Percentiles rank a stretch among this genome's conserved stretches.
Evolutionary conservation across 805 yeast species (phyloP).

Genomic region (Candida methanosorbosa): DNA sequence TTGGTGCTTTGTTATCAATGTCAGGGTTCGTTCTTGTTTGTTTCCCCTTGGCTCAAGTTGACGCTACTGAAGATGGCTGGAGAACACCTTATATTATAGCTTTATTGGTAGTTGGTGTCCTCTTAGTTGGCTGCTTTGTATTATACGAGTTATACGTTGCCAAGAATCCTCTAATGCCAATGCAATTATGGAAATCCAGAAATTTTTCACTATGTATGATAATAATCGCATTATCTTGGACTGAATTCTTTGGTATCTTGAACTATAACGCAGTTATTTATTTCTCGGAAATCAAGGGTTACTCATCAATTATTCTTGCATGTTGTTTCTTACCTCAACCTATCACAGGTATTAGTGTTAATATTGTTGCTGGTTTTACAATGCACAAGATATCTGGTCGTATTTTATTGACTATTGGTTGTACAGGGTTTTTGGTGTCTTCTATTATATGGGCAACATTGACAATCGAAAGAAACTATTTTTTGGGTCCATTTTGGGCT

Average conservation of each 20-base stretch:
- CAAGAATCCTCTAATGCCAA: slow-evolving; percentile 38
- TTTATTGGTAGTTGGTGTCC: slow-evolving; percentile 29
- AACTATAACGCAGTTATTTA: slow-evolving; percentile 32
- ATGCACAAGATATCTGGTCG: slow-evolving; percentile 36
- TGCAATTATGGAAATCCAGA: slow-evolving; percentile 29
- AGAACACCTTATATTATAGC: slow-evolving; percentile 37
- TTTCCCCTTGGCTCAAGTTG: slow-evolving; percentile 36
- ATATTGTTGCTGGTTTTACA: slow-evolving; percentile 35
- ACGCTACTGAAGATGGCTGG: slow-evolving; percentile 33
- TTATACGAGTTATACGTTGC: slow-evolving; percentile 32
- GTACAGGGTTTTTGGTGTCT: slow-evolving; percentile 26
- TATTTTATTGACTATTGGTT: slow-evolving; percentile 25
- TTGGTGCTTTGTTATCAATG: slow-evolving; percentile 34
- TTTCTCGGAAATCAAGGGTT: slow-evolving; percentile 30
- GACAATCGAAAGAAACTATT: slow-evolving; percentile 26
- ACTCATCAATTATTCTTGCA: slow-evolving; percentile 32
- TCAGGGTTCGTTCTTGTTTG: slow-evolving; percentile 32
- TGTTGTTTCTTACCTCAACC: slow-evolving; percentile 37
- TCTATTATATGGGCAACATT: slow-evolving; percentile 35
- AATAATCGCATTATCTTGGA: slow-evolving; percentile 30
- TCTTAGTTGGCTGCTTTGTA: slow-evolving; percentile 23
- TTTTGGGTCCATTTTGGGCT: slow-evolving; percentile 38
- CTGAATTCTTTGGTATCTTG: slow-evolving; percentile 31
- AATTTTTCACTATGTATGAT: slow-evolving; percentile 32
- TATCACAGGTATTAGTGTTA: slow-evolving; percentile 32